These are phyloP conservation scores for Colletotrichum camelliae DNA, from an alignment of 2,329 filamentous ascomycete species.

Conservation along the genomic window DNA sequence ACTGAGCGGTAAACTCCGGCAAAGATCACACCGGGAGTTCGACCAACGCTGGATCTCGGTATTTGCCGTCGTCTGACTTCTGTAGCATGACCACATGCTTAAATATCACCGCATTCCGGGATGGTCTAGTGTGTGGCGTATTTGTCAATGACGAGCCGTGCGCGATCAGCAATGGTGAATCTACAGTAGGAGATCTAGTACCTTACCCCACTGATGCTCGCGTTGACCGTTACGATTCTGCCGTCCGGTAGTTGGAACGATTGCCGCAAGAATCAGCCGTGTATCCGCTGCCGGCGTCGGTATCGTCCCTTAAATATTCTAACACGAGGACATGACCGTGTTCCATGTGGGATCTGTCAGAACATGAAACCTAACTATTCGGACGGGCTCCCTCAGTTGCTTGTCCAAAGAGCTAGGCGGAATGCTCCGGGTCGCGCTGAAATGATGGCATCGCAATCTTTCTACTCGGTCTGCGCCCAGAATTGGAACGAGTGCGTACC, in stretches of 20 bases:
- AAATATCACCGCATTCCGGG: background rate
- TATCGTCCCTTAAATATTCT: background rate
- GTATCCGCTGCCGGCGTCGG: background rate
- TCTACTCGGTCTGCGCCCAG: background rate
- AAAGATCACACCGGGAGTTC: background rate
- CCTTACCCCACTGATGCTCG: background rate
- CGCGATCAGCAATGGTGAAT: background rate
- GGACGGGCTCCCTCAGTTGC: background rate
- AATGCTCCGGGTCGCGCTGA: background rate
- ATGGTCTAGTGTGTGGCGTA: background rate
- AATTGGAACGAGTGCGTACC: fast-evolving
- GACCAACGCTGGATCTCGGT: background rate
- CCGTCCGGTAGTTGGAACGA: background rate
- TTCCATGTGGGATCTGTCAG: background rate
- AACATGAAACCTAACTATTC: background rate
- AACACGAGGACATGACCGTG: background rate
- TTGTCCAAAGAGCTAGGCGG: background rate
- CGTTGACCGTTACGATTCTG: background rate
- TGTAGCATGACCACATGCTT: background rate
- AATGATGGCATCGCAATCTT: background rate
- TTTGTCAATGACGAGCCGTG: background rate
- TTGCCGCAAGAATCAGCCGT: background rate
- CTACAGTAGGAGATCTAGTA: background rate
- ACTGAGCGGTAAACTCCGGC: background rate
- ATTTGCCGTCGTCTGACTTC: background rate